Percentiles rank a stretch among this genome's conserved stretches.
These are phyloP conservation scores for Pythium plurisporium DNA, from an alignment of 352 stramenopile genomes.

Conservation along the genomic window DNA sequence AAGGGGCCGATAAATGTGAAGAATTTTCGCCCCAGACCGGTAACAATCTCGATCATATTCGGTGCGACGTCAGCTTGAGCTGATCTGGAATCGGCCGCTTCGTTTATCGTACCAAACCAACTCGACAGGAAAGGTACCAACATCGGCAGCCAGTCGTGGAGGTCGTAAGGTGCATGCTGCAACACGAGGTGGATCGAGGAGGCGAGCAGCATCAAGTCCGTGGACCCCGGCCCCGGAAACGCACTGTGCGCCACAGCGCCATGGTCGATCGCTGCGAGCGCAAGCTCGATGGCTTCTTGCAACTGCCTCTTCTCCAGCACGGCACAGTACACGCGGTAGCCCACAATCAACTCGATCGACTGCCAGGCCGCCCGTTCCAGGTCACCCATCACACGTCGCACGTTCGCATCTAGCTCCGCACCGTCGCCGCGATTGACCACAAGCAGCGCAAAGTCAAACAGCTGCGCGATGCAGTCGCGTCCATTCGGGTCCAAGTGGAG, in stretches of 20 bases:
- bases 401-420: constrained; percentile 25
- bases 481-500: constrained; percentile 76
- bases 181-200: constrained; percentile 43
- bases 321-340: constrained; percentile 65
- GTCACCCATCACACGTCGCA: constrained; percentile 9
- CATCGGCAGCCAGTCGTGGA: constrained; percentile 37
- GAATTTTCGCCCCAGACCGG: constrained; percentile 38
- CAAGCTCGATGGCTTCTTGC: constrained; percentile 52
- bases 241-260: constrained; percentile 9
- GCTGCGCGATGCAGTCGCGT: constrained; percentile 46
- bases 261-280: constrained; percentile 43
- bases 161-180: constrained; percentile 56
- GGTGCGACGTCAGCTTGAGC: constrained; percentile 9
- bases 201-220: constrained; percentile 22
- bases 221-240: constrained; percentile 5
- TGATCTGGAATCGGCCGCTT: constrained; percentile 3
- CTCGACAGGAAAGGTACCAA: constrained; percentile 38
- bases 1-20: constrained; percentile 39
- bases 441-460: constrained; percentile 48
- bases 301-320: constrained; percentile 49
- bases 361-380: constrained; percentile 74
- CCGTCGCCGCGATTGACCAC: constrained; percentile 41
- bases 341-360: constrained; percentile 45
- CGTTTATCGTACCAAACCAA: constrained; percentile 43
- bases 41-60: constrained; percentile 51